phyloP scores from a whole-genome alignment of 306 rosid species.

The Ceratonia siliqua region DNA sequence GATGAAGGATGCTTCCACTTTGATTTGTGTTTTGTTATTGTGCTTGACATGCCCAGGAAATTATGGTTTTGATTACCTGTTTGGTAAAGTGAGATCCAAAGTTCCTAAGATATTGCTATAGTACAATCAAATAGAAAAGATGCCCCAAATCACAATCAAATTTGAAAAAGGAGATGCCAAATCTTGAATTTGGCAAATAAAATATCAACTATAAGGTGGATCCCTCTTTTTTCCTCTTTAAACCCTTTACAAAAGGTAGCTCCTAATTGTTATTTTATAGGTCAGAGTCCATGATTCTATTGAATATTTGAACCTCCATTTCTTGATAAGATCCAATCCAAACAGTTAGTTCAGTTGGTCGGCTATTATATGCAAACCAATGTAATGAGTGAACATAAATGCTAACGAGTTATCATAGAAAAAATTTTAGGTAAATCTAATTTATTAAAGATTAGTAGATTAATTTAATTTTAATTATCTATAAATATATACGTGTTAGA shows the following conservation, averaged over 20 bases:
- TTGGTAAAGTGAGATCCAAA: slow-evolving; percentile 67
- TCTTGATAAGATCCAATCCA: slow-evolving; percentile 50
- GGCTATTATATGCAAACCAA: slow-evolving; percentile 42
- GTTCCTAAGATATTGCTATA: slow-evolving; percentile 44
- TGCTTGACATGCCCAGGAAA: slow-evolving; percentile 29
- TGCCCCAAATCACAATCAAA: slow-evolving; percentile 53
- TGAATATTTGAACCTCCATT: slow-evolving; percentile 46
- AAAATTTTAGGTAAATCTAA: too few species aligned
- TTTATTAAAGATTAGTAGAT: too few species aligned
- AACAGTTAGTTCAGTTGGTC: slow-evolving; percentile 57
- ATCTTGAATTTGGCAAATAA: slow-evolving; percentile 44
- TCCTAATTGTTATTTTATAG: slow-evolving; percentile 25
- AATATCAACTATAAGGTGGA: slow-evolving; percentile 36
- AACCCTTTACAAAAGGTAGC: slow-evolving; percentile 36
- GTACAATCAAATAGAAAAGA: slow-evolving; percentile 55
- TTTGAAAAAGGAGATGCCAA: slow-evolving; percentile 54
- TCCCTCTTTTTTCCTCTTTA: not conserved
- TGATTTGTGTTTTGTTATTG: slow-evolving; percentile 11
- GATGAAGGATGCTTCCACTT: slow-evolving; percentile 38
- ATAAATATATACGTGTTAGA: too few species aligned
- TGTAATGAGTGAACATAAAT: not conserved
- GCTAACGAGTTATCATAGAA: not conserved
- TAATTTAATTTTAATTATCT: too few species aligned
- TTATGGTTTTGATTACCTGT: slow-evolving; percentile 50
- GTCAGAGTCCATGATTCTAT: slow-evolving; percentile 46